Conservation (phyloP, 2,329 filamentous ascomycete species). For the Calonectria henricotiae region DNA sequence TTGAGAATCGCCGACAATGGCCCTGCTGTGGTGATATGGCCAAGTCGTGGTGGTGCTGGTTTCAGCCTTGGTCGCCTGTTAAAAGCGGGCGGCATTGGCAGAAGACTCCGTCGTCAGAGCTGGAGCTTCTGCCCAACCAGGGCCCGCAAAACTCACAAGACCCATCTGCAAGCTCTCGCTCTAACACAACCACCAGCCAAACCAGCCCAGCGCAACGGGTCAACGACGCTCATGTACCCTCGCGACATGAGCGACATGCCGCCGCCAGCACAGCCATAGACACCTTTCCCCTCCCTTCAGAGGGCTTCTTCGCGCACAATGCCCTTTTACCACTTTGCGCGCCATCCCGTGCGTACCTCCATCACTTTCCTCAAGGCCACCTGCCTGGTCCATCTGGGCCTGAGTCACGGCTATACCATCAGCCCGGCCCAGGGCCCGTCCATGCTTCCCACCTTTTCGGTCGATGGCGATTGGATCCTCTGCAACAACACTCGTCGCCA, state of each 20-base stretch:
- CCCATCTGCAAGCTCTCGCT: constrained; percentile 28
- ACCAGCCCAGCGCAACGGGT: constrained; percentile 28
- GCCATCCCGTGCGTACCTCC: constrained; percentile 60
- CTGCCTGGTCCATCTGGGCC: constrained; percentile 63
- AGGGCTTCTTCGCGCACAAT: constrained; percentile 31
- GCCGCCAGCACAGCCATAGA: constrained; percentile 13
- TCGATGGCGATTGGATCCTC: constrained; percentile 78
- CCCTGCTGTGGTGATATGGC: constrained; percentile 30
- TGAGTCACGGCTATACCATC: constrained; percentile 75
- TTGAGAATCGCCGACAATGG: constrained; percentile 39
- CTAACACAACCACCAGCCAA: constrained; percentile 31
- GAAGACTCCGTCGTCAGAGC: constrained; percentile 46
- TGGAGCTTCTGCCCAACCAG: constrained; percentile 43
- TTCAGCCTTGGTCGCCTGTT: constrained; percentile 33
- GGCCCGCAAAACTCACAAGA: constrained; percentile 26
- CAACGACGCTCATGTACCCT: constrained; percentile 13
- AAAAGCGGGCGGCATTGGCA: constrained; percentile 46
- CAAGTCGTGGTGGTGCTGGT: constrained; percentile 34
- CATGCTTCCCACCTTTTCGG: constrained; percentile 89
- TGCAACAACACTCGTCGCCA: constrained; percentile 78
- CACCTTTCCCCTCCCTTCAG: not conserved
- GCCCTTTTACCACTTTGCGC: constrained; percentile 57
- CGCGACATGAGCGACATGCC: constrained; percentile 30
- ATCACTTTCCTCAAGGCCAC: constrained; percentile 58
- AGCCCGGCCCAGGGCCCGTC: constrained; percentile 80